Evolutionary conservation across 148 eudicot species (phyloP), one percentile per base, ranked within the genome.

Genomic region (Polygonum maritimum): DNA sequence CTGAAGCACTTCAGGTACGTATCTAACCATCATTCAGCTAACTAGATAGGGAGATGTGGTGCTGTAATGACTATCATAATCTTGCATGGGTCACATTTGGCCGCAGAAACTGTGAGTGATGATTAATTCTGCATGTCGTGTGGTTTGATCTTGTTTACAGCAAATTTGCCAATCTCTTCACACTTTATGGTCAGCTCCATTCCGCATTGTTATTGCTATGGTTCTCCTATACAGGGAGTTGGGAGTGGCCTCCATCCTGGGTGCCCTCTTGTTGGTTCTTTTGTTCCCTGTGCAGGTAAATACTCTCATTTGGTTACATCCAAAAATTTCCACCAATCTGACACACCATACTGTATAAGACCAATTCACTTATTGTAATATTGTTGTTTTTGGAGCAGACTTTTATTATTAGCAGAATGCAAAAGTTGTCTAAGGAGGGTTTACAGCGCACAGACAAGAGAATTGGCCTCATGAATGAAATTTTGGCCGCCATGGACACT

Each of bases 381-480:
- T 5, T 67, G 21, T 67, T 78, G 45, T 31, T 79, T 21, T 72
- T 78, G 63, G 72, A 74, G 49, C 85, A 92, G 97, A 89, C 97
- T 52, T 73, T 77, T 75, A 84, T 92, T 10, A 88, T 92, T 11
- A 87, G 95, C 90, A 92, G 76, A 76, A 90, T 90, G 97, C 92
- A 87, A 76, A 92, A 86, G 74, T 73, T 86, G 73, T 81, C 95
- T 5, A 87, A 83, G 85, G 92, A 92, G 79, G 97, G 97, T 57
- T 75, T 92, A 81, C 93, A 86, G 77, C 88, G 89, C 31, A 91
- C 96, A 0, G 96, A 92, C 84, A 94, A 90, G 85, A 90, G 98
- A 87, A 94, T 94, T 80, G 98, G 98, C 58, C 93, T 94, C 65
- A 92, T 94, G 97, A 94, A 90, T 89, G 98, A 94, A 82, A 84